These are phyloP conservation scores for Aspergillus sp. DNA, from an alignment of 2,329 filamentous ascomycete genomes.

Conservation along the genomic window DNA sequence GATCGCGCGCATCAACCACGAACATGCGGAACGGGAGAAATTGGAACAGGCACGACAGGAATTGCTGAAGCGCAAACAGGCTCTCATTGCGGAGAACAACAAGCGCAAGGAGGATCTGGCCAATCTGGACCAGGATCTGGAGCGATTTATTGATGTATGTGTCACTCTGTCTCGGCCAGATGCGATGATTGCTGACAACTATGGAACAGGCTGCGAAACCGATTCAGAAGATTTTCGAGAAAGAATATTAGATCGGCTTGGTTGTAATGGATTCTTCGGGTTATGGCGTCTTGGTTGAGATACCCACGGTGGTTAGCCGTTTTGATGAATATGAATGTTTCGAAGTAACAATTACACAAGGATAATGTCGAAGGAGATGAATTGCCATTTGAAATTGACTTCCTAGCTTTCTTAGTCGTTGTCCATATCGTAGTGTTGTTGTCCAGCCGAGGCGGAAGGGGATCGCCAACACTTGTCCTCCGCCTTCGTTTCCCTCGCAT, in stretches of 20 bases:
- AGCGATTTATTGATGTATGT: constrained; percentile 86
- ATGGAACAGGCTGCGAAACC: constrained; percentile 71
- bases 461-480: not conserved
- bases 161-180: not conserved
- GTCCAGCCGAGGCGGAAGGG: too few species aligned
- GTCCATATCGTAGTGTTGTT: too few species aligned
- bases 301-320: constrained; percentile 19
- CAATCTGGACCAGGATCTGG: constrained; percentile 85
- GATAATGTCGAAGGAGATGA: not conserved
- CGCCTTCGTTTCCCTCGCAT: constrained; percentile 17
- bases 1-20: constrained; percentile 86
- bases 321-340: not conserved
- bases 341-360: too few species aligned
- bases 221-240: constrained; percentile 82
- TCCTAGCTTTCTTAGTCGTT: too few species aligned
- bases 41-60: constrained; percentile 82
- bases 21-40: constrained; percentile 77
- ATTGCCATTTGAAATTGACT: not conserved
- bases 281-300: constrained; percentile 24
- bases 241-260: constrained; percentile 51
- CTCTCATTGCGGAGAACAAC: constrained; percentile 74
- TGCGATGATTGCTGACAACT: constrained; percentile 6
- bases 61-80: constrained; percentile 69
- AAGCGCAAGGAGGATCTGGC: constrained; percentile 90
- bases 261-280: constrained; percentile 1